Evolutionary conservation across 2,329 filamentous ascomycete species (phyloP).

Genomic region (Aspergillus sp.): DNA sequence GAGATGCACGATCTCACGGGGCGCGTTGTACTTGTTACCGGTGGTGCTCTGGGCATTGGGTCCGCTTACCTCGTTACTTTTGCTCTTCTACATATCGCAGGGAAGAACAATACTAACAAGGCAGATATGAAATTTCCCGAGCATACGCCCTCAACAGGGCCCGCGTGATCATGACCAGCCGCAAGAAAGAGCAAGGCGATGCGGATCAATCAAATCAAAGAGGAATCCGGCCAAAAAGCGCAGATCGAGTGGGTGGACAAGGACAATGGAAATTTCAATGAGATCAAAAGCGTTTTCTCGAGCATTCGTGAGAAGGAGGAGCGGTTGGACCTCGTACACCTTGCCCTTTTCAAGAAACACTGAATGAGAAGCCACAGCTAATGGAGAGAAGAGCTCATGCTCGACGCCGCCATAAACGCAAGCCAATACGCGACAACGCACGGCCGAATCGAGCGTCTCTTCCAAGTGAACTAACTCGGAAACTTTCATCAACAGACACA

Average conservation of each 20-base stretch:
- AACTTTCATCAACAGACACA: conserved; percentile 35
- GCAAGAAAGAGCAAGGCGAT: conserved; percentile 21
- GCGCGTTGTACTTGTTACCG: conserved; percentile 45
- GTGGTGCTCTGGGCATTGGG: conserved; percentile 47
- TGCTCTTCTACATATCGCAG: too few relatives aligned
- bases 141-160: conserved; percentile 21
- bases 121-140: conserved; percentile 17
- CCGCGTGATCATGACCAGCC: conserved; percentile 20
- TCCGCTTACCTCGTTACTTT: conserved; percentile 9
- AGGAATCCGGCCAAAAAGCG: conserved; percentile 31
- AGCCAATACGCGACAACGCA: conserved; percentile 45
- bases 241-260: conserved; percentile 49
- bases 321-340: conserved; percentile 42
- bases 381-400: conserved; percentile 36
- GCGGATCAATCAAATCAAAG: conserved; percentile 38
- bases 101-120: neutral
- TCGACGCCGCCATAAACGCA: conserved; percentile 51
- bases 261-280: conserved; percentile 46
- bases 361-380: neutral
- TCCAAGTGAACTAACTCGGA: conserved; percentile 51
- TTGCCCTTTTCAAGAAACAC: neutral
- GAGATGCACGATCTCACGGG: conserved; percentile 42
- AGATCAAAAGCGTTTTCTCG: conserved; percentile 46
- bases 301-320: conserved; percentile 40
- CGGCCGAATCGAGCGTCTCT: conserved; percentile 47